Percentiles rank a stretch among this genome's conserved stretches.
Conservation (phyloP, 371 early-diverging fungal genomes). For the Chytridium lagenaria region DNA sequence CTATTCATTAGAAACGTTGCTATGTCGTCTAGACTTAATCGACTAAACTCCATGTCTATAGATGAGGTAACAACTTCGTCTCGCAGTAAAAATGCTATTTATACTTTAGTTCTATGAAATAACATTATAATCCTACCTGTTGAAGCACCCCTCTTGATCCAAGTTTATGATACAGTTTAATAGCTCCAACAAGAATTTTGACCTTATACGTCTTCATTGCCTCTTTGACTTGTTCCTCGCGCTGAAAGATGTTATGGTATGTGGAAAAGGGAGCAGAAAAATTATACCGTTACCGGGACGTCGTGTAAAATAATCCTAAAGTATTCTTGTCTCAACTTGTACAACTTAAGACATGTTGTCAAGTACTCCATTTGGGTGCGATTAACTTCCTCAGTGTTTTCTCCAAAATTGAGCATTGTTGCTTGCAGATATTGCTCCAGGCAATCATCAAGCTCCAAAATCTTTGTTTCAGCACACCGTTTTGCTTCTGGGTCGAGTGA, state of each 20-base stretch:
- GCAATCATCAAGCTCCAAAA: slow-evolving; percentile 54
- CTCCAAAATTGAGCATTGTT: slow-evolving; percentile 51
- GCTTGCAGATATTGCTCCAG: slow-evolving; percentile 54
- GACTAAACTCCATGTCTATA: slow-evolving; percentile 47
- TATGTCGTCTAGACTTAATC: slow-evolving; percentile 47
- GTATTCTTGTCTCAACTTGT: slow-evolving; percentile 46
- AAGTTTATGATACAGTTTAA: slow-evolving; percentile 50
- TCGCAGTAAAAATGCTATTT: slow-evolving; percentile 34
- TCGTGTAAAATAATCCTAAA: slow-evolving; percentile 33
- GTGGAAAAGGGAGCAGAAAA: too few species aligned
- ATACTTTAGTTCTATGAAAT: too few species aligned
- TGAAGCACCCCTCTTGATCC: slow-evolving; percentile 54
- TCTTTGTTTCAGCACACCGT: slow-evolving; percentile 46
- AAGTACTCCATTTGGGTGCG: slow-evolving; percentile 52
- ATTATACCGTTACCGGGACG: slow-evolving; percentile 33
- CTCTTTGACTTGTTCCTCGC: slow-evolving; percentile 42
- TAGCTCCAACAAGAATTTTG: slow-evolving; percentile 50
- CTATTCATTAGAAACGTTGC: slow-evolving; percentile 14
- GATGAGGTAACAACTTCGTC: slow-evolving; percentile 47
- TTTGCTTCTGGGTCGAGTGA: slow-evolving; percentile 41
- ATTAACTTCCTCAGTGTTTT: slow-evolving; percentile 52
- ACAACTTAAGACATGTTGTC: slow-evolving; percentile 41
- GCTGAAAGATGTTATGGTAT: too few species aligned
- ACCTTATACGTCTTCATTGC: slow-evolving; percentile 52
- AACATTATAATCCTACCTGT: slow-evolving; percentile 34